phyloP scores from a whole-genome alignment of 2,329 filamentous ascomycete species.

The Talaromyces sp. region DNA sequence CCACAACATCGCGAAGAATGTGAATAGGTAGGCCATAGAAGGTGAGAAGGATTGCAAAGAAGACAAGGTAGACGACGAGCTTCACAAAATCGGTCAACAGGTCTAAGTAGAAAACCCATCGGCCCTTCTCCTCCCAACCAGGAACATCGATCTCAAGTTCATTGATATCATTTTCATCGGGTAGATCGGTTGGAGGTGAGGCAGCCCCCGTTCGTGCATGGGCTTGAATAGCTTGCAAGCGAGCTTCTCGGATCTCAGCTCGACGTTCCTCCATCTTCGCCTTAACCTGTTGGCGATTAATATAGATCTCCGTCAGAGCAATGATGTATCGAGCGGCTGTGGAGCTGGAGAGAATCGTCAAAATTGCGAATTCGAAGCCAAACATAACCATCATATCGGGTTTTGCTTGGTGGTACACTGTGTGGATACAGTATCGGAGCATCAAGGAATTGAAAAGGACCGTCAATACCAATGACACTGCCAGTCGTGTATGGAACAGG shows the following conservation, averaged over 20 bases:
- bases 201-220: constrained; percentile 41
- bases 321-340: constrained; percentile 78
- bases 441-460: constrained; percentile 76
- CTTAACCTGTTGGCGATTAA: constrained; percentile 73
- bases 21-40: constrained; percentile 97
- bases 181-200: constrained; percentile 50
- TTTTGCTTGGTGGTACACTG: constrained; percentile 82
- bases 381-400: constrained; percentile 99
- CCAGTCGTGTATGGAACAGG: constrained; percentile 82
- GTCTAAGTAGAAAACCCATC: constrained; percentile 88
- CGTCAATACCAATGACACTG: constrained; percentile 76
- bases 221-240: constrained; percentile 50
- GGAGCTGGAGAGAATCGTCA: constrained; percentile 77
- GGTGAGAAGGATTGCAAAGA: constrained; percentile 88
- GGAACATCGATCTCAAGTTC: constrained; percentile 94
- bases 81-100: constrained; percentile 88
- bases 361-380: constrained; percentile 91
- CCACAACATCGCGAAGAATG: constrained; percentile 91
- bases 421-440: constrained; percentile 77
- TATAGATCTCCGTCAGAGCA: constrained; percentile 73
- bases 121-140: constrained; percentile 94
- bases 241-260: constrained; percentile 63
- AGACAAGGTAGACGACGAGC: constrained; percentile 82
- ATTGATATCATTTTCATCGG: constrained; percentile 75
- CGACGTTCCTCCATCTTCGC: constrained; percentile 70